Conservation (phyloP, 1,284 basidiomycete species). For the Ganoderma lucidum region DNA sequence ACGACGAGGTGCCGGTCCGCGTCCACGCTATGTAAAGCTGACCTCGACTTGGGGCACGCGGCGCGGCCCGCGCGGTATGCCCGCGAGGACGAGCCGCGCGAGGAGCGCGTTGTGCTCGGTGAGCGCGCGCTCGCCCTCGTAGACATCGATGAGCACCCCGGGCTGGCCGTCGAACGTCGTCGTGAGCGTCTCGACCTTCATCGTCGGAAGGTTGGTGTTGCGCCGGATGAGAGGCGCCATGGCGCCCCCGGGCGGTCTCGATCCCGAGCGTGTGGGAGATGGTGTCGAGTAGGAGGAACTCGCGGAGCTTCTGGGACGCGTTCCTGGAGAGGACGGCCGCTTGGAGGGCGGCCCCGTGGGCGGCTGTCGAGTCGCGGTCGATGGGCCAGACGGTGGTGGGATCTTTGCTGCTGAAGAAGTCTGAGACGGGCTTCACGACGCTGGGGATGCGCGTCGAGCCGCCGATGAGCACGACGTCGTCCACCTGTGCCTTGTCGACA, state of each 20-base stretch:
- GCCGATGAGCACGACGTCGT: constrained; percentile 98
- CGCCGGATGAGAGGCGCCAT: constrained; percentile 98
- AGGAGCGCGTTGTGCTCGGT: constrained; percentile 99
- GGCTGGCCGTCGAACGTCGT: constrained; percentile 99
- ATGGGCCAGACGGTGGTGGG: constrained; percentile 86
- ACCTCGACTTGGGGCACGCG: constrained; percentile 99
- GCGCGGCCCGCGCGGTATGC: constrained; percentile 97
- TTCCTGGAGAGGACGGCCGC: constrained; percentile 98
- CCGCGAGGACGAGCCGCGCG: constrained; percentile 98
- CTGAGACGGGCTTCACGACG: constrained; percentile 97
- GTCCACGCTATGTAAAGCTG: constrained; percentile 98
- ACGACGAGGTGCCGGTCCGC: constrained; percentile 99
- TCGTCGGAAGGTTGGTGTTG: constrained; percentile 98
- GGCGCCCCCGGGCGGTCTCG: constrained; percentile 98
- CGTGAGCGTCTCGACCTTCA: constrained; percentile 99
- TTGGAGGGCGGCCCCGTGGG: constrained; percentile 99
- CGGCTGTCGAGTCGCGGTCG: constrained; percentile 99
- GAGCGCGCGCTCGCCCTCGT: constrained; percentile 98
- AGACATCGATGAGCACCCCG: constrained; percentile 98
- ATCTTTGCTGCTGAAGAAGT: constrained; percentile 99
- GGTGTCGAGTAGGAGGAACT: constrained; percentile 97
- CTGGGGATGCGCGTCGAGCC: constrained; percentile 99
- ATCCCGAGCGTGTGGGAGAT: constrained; percentile 97
- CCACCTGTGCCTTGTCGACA: constrained; percentile 95
- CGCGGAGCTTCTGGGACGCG: constrained; percentile 98